A percentile compares a stretch with the other conserved stretches of the same genome.
Conservation (phyloP, 306 rosid species). For the Aeschynomene evenia region DNA sequence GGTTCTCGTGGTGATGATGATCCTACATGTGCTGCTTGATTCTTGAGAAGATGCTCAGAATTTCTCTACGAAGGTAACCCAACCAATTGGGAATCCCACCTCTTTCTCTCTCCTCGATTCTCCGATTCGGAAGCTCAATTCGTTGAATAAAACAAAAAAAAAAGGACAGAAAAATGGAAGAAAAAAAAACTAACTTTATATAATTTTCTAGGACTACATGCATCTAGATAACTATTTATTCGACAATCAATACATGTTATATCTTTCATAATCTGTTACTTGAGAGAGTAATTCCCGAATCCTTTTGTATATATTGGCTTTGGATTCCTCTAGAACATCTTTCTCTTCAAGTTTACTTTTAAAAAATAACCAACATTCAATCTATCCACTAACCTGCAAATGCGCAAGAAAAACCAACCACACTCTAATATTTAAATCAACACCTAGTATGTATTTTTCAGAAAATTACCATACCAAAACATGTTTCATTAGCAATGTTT, state of each 20-base stretch:
- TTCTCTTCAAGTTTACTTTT: slow-evolving; percentile 20
- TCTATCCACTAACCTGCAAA: too few relatives aligned
- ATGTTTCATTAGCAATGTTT: too few relatives aligned
- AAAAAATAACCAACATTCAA: too few relatives aligned
- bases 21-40: slow-evolving; percentile 93
- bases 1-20: slow-evolving; percentile 97
- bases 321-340: not conserved
- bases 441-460: too few relatives aligned
- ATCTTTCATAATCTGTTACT: slow-evolving; percentile 10
- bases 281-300: not conserved
- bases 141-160: not conserved
- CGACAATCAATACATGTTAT: not conserved
- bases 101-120: slow-evolving; percentile 18
- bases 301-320: slow-evolving; percentile 14
- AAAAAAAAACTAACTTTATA: not conserved
- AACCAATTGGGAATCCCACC: not conserved
- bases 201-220: not conserved
- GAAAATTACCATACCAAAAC: too few relatives aligned
- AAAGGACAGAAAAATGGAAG: not conserved
- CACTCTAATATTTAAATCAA: too few relatives aligned
- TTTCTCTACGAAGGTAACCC: slow-evolving; percentile 80
- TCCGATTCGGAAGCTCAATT: slow-evolving; percentile 10
- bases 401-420: too few relatives aligned
- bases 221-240: not conserved
- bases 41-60: slow-evolving; percentile 90